Evolutionary conservation across 176 grass and related monocot species (phyloP), one percentile per base, ranked within the genome.

Genomic region (Eleusine indica): DNA sequence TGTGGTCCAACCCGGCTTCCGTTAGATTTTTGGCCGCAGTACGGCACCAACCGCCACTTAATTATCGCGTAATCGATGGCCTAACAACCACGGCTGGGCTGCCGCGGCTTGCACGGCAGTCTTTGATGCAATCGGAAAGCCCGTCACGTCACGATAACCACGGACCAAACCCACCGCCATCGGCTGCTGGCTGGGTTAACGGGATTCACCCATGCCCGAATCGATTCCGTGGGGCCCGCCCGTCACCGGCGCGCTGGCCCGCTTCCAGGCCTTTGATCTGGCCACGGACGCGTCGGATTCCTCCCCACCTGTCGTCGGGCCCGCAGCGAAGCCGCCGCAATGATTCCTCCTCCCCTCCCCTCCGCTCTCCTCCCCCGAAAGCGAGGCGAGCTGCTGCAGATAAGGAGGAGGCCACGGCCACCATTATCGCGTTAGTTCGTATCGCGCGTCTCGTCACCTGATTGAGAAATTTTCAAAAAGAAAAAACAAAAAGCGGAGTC

Each of bases 251-350:
- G 28, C 29, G 2, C 35, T 63, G 60, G 60, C 22, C 60, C 22
- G 61, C 22, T 64, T 6, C 12, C 52, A 9, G 21, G 73, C 73
- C 73, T 52, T 14, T n/a, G 73, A 58, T 58, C 18, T 15, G 3
- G 4, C 32, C 73, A n/a, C 32, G 32, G 32, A 75, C 52, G 74
- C 19, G 7, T 9, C 9, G 0, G 53, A 60, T 60, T 32, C 32
- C 53, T 11, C 52, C 32, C 19, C 19, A 37, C 37, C 19, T 52
- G 51, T 29, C 0, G 0, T 9, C 29, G 72, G 48, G 0, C 53
- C 73, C 37, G 66, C 66, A 80, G 78, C 64, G 64, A 80, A 32
- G 64, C 15, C 11, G 28, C 46, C 37, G 66, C 79, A 81, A 81
- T 70, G 49, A 81, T 80, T 78, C 76, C 15, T 70, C 35, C 49